Percentiles rank a stretch among this genome's conserved stretches.
Conservation (phyloP, 1,284 basidiomycete species). For the Marasmius oreades region DNA sequence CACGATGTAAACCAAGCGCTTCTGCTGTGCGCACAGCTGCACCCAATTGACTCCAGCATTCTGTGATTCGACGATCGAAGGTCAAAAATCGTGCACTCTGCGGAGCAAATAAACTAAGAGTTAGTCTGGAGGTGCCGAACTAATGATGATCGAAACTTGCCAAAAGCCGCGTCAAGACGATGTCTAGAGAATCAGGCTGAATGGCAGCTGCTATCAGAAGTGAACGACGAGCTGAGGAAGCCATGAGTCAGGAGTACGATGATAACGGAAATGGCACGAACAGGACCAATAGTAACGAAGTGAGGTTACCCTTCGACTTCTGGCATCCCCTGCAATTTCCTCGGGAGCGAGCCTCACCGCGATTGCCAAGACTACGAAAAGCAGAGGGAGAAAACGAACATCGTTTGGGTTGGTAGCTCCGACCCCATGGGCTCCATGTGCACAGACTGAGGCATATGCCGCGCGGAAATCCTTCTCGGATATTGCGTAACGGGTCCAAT, state of each 20-base stretch:
- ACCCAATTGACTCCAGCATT: slow-evolving; percentile 94
- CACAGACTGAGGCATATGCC: slow-evolving; percentile 78
- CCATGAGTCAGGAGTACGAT: slow-evolving; percentile 17
- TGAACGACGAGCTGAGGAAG: slow-evolving; percentile 68
- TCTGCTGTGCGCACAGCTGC: slow-evolving; percentile 92
- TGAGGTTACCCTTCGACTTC: slow-evolving; percentile 72
- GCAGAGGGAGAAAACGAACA: slow-evolving; percentile 83
- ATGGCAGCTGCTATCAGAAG: slow-evolving; percentile 87
- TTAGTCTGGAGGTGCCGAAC: slow-evolving; percentile 13
- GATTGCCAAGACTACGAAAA: slow-evolving; percentile 93
- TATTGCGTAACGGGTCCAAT: slow-evolving; percentile 93
- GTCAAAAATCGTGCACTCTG: slow-evolving; percentile 91
- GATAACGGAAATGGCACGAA: slow-evolving; percentile 36
- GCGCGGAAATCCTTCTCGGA: slow-evolving; percentile 83
- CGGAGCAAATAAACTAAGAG: slow-evolving; percentile 10
- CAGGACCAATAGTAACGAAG: slow-evolving; percentile 93
- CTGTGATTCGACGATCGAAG: slow-evolving; percentile 84
- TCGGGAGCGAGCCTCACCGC: slow-evolving; percentile 85
- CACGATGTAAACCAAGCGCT: slow-evolving; percentile 89
- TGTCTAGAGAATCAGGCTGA: slow-evolving; percentile 85
- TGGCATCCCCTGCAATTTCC: slow-evolving; percentile 74
- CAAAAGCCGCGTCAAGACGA: slow-evolving; percentile 84
- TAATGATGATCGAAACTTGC: slow-evolving; percentile 33
- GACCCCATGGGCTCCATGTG: slow-evolving; percentile 62
- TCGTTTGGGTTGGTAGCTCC: slow-evolving; percentile 70